These are phyloP conservation scores for Arxiozyma telluris DNA, from an alignment of 1,139 yeast species.

Conservation along the genomic window DNA sequence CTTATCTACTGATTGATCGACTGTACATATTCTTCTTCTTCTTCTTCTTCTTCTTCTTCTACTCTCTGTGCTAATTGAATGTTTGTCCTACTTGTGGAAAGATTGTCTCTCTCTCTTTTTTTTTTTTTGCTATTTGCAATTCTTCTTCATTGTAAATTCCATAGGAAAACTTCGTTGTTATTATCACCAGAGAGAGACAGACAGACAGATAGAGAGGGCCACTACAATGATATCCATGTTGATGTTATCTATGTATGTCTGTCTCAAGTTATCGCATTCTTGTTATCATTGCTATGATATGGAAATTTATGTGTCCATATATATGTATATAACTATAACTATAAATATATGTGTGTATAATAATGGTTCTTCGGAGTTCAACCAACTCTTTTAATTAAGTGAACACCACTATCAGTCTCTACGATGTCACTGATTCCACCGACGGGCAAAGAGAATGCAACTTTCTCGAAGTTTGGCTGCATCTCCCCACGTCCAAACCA, in stretches of 20 bases:
- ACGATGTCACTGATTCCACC: slow-evolving; percentile 80
- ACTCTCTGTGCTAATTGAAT: too few species aligned
- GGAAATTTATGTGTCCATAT: too few species aligned
- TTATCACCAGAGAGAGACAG: neutral
- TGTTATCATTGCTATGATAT: too few species aligned
- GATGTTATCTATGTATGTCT: too few species aligned
- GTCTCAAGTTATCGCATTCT: too few species aligned
- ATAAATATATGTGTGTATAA: neutral
- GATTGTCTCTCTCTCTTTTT: neutral
- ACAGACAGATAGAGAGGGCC: too few species aligned
- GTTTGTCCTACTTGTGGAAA: too few species aligned
- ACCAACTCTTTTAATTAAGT: slow-evolving; percentile 76
- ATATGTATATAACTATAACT: too few species aligned
- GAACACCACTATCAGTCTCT: slow-evolving; percentile 88
- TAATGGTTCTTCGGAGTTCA: slow-evolving; percentile 20
- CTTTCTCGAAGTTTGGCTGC: slow-evolving; percentile 91
- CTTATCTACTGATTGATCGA: neutral
- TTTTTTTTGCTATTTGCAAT: too few species aligned
- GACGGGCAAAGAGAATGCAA: slow-evolving; percentile 69
- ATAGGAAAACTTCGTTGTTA: neutral
- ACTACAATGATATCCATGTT: too few species aligned
- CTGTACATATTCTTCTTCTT: neutral
- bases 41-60: neutral
- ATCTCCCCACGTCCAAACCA: slow-evolving; percentile 80
- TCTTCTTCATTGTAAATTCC: neutral